A percentile compares a stretch with the other conserved stretches of the same genome.
These are phyloP conservation scores for Cantharellus anzutake DNA, from an alignment of 768 basidiomycete genomes.

Conservation along the genomic window DNA sequence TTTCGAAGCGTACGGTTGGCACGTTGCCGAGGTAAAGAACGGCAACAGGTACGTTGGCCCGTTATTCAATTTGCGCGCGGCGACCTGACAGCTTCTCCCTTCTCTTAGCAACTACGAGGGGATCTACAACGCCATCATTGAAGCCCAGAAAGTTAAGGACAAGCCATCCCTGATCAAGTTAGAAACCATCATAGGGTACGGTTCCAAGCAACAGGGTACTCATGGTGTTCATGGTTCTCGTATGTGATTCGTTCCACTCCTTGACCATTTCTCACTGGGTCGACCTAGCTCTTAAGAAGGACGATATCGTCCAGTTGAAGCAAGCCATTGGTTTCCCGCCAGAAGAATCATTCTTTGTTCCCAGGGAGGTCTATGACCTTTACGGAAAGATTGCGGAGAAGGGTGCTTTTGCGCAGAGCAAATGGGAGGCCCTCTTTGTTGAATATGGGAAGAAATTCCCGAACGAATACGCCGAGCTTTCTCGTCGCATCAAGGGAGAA, in stretches of 20 bases:
- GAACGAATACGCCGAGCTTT: constrained; percentile 67
- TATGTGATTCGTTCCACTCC: constrained; percentile 24
- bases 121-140: constrained; percentile 61
- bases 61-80: neutral
- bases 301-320: constrained; percentile 74
- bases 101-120: constrained; percentile 45
- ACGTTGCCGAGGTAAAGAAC: constrained; percentile 66
- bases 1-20: constrained; percentile 86
- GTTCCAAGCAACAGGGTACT: constrained; percentile 82
- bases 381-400: constrained; percentile 50
- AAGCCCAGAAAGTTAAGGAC: constrained; percentile 51
- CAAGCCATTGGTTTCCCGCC: constrained; percentile 66
- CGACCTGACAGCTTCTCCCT: neutral
- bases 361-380: constrained; percentile 44
- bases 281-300: constrained; percentile 63
- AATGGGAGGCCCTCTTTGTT: constrained; percentile 54
- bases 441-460: constrained; percentile 65
- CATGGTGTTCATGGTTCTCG: constrained; percentile 90
- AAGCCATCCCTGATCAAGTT: constrained; percentile 81
- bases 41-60: constrained; percentile 42
- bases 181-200: constrained; percentile 82
- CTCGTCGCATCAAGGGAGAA: constrained; percentile 63
- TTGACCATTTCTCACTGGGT: constrained; percentile 5
- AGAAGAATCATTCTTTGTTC: constrained; percentile 60
- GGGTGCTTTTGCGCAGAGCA: constrained; percentile 51